Evolutionary conservation across 2,329 filamentous ascomycete species (phyloP), one percentile per base, ranked within the genome.

Genomic region (Fusarium sp.): DNA sequence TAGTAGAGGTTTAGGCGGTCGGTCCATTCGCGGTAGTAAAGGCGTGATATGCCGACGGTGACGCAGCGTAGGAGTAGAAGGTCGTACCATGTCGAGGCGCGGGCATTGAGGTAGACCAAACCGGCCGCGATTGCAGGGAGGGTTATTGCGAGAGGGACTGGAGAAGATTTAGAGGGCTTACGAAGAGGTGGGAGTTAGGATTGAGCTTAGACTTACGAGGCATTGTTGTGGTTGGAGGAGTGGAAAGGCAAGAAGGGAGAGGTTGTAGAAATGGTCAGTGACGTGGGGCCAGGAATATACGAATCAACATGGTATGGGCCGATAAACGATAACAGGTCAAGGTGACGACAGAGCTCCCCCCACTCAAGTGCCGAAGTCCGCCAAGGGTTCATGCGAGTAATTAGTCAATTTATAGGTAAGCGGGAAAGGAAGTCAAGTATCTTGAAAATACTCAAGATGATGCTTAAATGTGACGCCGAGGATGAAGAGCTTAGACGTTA

Each of bases 61-160:
- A 87, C 78, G 53, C 84, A 84, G 34, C 81, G 83, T n/a, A 95
- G 73, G 16, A 94, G 77, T 9, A 80, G 76, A 42, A 83, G 77
- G 78, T 97, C 93, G 76, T 92, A 89, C 76, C 83, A 89, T 44
- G 94, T 72, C 8, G 86, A 84, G 61, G 85, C 85, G 76, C 87
- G 89, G 41, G 91, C 93, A 75, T 96, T 93, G 71, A 95, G 78
- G 77, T 97, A 97, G 33, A 92, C 91, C n/a, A 91, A 81, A 6
- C 86, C 85, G 6, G 91, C 91, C 31, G 86, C 84, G 44, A 88
- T 85, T 16, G 90, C 90, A 18, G 91, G 88, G 30, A 85, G 81
- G 8, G 88, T 83, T 49, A 88, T 65, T 23, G 82, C 77, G 23
- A 89, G 78, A 44, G 88, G 85, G 41, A 87, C 85, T 88, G 23